Percentiles rank a stretch among this genome's conserved stretches.
These are phyloP conservation scores for Ceratocystis smalleyi DNA, from an alignment of 2,329 filamentous ascomycete genomes.

Conservation along the genomic window DNA sequence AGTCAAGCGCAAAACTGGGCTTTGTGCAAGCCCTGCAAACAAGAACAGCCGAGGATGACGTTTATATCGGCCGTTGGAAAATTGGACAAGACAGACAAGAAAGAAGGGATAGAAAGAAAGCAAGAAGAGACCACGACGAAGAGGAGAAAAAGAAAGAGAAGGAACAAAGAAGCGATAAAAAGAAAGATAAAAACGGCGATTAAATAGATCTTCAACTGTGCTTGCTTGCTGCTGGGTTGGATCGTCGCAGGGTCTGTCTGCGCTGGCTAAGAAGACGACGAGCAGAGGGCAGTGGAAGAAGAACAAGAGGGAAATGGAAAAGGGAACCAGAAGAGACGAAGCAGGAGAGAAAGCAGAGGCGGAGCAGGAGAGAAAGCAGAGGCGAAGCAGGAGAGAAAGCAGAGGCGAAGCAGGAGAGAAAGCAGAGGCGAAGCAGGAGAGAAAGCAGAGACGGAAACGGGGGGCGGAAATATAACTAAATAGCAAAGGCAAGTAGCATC, in stretches of 20 bases:
- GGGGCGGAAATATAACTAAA: background rate
- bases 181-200: background rate
- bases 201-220: background rate
- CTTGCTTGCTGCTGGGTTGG: background rate
- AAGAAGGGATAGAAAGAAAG: background rate
- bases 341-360: background rate
- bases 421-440: too few species aligned
- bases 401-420: background rate
- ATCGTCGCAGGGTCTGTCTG: background rate
- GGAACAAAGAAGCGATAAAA: background rate
- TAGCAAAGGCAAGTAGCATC: background rate
- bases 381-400: background rate
- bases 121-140: background rate
- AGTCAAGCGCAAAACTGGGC: background rate
- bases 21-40: background rate
- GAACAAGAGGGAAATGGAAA: background rate
- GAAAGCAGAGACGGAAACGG: background rate
- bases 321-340: background rate
- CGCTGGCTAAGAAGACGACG: background rate
- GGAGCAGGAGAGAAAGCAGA: background rate
- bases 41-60: slow-evolving; percentile 5
- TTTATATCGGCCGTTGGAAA: slow-evolving; percentile 5
- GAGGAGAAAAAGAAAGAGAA: background rate
- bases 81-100: background rate
- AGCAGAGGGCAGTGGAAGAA: background rate